Evolutionary conservation across 1,284 basidiomycete species (phyloP), one percentile per base, ranked within the genome.

Genomic region (Ustilago sp.): DNA sequence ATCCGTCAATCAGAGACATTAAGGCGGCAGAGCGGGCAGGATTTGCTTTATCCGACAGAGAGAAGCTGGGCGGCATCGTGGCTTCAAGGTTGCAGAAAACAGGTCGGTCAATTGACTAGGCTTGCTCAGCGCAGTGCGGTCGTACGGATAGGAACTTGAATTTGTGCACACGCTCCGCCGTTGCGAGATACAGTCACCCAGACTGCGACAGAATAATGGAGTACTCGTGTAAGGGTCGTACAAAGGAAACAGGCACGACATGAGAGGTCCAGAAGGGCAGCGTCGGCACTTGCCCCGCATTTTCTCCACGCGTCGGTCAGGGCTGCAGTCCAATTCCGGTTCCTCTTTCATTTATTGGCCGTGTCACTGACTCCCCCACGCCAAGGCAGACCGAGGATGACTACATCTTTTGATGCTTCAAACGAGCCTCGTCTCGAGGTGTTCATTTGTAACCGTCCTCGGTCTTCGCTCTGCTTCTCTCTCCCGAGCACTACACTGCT

Each of bases 241-340:
- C 39, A 50, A 50, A 2, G 41, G 11, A 2, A 50, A 8, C 45
- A 31, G 48, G 48, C 48, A 28, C 31, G 28, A 50, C 23, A 28
- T 50, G 28, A 50, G 48, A 50, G 48, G 28, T 50, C 11, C 48
- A 45, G 43, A 17, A 45, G 19, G 7, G 5, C 39, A 17, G 4
- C 23, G 12, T 52, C 51, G 35, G 50, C 50, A 31, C 32, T 35
- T 53, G 51, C 51, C 51, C 51, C 51, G 51, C 51, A 23, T 35
- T 53, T 34, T 32, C 50, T 41, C 39, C 39, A 17, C 6, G 39
- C 39, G 39, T 41, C 50, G 8, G 7, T 34, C n/a, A 12, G 11
- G 31, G 8, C 32, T 7, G 23, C 23, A 28, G 23, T 52, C 50
- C 50, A 52, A 36, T 53, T 53, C 36, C 12, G 51, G 13, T 15